Evolutionary conservation across 83 land plant species (phyloP).

Genomic region (Isoetes engelmannii): DNA sequence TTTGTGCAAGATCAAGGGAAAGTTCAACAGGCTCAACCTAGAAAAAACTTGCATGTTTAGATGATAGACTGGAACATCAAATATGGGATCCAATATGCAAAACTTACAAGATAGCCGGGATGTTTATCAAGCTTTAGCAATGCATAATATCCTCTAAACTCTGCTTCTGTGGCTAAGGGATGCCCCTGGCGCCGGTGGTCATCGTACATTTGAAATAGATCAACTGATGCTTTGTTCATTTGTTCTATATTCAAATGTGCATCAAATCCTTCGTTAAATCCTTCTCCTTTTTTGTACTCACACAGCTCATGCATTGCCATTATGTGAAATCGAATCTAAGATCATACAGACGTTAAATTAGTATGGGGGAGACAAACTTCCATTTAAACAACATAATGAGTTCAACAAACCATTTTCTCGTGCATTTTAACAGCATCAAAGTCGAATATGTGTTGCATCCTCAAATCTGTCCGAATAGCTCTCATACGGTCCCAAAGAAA

Average conservation of each 20-base stretch:
- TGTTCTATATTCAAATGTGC: conserved; percentile 99
- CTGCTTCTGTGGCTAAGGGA: conserved; percentile 59
- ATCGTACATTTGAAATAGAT: conserved; percentile 93
- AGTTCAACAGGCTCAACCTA: conserved; percentile 98
- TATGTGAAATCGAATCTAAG: conserved; percentile 88
- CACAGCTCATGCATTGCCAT: conserved; percentile 98
- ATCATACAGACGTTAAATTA: neutral
- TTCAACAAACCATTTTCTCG: conserved; percentile 78
- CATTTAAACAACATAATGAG: too few relatives aligned
- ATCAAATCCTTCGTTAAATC: conserved; percentile 94
- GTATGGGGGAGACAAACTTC: neutral
- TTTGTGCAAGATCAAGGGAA: conserved; percentile 91
- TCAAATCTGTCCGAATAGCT: conserved; percentile 89
- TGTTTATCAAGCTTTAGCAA: conserved; percentile 92
- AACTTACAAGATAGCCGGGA: conserved; percentile 88
- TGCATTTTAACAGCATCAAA: conserved; percentile 72
- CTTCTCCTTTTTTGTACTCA: conserved; percentile 85
- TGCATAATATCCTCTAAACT: conserved; percentile 95
- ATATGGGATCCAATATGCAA: neutral
- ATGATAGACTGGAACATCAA: neutral
- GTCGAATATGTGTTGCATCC: conserved; percentile 95
- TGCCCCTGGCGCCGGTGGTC: conserved; percentile 78
- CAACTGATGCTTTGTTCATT: conserved; percentile 97
- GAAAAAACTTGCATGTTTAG: conserved; percentile 9
- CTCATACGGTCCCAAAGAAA: conserved; percentile 98